These are phyloP conservation scores for Persicaria maculosa DNA, from an alignment of 148 eudicot genomes.

Conservation along the genomic window DNA sequence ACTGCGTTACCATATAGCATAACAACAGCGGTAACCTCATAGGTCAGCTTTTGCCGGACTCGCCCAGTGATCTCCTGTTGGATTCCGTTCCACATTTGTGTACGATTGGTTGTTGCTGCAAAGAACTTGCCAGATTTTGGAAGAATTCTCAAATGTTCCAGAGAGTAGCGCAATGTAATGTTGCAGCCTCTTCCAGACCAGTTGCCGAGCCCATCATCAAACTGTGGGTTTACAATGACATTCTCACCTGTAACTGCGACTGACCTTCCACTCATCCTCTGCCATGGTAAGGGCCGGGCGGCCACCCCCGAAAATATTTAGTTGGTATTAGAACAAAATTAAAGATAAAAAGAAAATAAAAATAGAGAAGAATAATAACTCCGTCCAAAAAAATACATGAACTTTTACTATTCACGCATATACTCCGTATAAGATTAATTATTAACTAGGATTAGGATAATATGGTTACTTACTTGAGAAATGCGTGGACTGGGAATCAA, in stretches of 20 bases:
- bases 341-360: no score
- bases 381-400: no score
- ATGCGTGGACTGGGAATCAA: conserved; percentile 25
- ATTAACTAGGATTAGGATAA: not conserved
- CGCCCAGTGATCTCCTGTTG: conserved; percentile 82
- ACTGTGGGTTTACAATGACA: conserved; percentile 65
- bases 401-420: no score
- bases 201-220: conserved; percentile 76
- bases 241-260: conserved; percentile 37
- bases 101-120: conserved; percentile 68
- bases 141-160: conserved; percentile 62
- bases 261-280: conserved; percentile 15
- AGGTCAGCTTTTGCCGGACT: conserved; percentile 69
- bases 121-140: conserved; percentile 77
- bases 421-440: no score
- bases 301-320: no score
- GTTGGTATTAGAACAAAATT: no score
- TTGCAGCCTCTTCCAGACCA: conserved; percentile 96
- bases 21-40: conserved; percentile 60
- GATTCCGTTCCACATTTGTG: conserved; percentile 82
- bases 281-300: not conserved
- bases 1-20: conserved; percentile 74
- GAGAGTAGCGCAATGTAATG: conserved; percentile 53
- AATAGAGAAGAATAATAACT: no score
- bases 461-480: conserved; percentile 24